Percentiles rank a stretch among this genome's conserved stretches.
These are phyloP conservation scores for Saturnispora ahearnii DNA, from an alignment of 805 yeast genomes.

Conservation along the genomic window DNA sequence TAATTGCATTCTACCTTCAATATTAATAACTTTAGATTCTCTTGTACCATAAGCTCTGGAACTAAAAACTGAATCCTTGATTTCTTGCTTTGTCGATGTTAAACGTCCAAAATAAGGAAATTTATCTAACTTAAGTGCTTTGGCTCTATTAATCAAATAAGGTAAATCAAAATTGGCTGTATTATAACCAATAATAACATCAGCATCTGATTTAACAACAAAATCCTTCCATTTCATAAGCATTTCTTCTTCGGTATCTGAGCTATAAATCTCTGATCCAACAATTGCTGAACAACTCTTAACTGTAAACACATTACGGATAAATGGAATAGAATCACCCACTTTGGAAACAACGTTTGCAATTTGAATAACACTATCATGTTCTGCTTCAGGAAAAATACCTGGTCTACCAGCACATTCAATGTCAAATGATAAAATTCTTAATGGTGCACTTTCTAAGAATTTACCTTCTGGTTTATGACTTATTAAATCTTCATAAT, in stretches of 20 bases:
- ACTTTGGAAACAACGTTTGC: slow-evolving; percentile 86
- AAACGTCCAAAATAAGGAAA: slow-evolving; percentile 90
- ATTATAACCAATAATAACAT: slow-evolving; percentile 93
- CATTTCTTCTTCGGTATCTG: slow-evolving; percentile 73
- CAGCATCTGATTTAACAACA: slow-evolving; percentile 80
- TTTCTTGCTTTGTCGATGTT: slow-evolving; percentile 57
- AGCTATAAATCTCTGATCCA: slow-evolving; percentile 81
- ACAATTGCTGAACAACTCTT: slow-evolving; percentile 87
- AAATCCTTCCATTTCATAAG: slow-evolving; percentile 80
- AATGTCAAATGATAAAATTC: slow-evolving; percentile 90
- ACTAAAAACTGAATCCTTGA: slow-evolving; percentile 73
- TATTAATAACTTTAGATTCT: slow-evolving; percentile 83
- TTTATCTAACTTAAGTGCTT: slow-evolving; percentile 47
- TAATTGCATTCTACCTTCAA: slow-evolving; percentile 92
- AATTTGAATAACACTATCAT: slow-evolving; percentile 92
- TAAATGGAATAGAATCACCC: slow-evolving; percentile 82
- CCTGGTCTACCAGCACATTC: slow-evolving; percentile 99
- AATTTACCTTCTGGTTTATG: slow-evolving; percentile 92
- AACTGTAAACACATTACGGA: slow-evolving; percentile 90
- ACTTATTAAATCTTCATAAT: slow-evolving; percentile 59
- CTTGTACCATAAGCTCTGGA: slow-evolving; percentile 96
- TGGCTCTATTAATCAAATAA: slow-evolving; percentile 80
- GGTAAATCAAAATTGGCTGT: slow-evolving; percentile 94
- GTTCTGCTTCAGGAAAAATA: slow-evolving; percentile 87
- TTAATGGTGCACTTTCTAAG: slow-evolving; percentile 86